Evolutionary conservation across 768 basidiomycete species (phyloP), one percentile per base, ranked within the genome.

Genomic region (Rhizopogon vinicolor): DNA sequence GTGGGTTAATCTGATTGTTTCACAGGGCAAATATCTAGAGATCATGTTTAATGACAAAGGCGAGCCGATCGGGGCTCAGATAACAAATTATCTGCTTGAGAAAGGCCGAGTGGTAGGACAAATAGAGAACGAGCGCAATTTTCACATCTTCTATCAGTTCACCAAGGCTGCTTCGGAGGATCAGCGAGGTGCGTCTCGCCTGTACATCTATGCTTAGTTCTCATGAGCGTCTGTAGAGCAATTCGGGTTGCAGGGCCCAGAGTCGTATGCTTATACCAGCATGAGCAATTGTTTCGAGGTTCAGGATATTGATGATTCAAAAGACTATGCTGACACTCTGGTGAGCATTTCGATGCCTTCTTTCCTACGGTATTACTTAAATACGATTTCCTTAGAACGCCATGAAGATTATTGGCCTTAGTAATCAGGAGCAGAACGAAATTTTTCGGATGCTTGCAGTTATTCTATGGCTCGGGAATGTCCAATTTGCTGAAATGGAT

Each of bases 91-190:
- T 67, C 81, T 99, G 9, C 75, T 99, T 57, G 97, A 99, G 74
- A 99, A 99, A 73, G 91, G 93, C 19, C 85, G 94, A 57, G 93
- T 98, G 12, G 95, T 98, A 10, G 94, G 95, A 35, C 97, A 99
- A 67, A 91, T 98, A 53, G 88, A 92, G 68, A 89, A 91, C 61
- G 97, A 99, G 72, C 85, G 97, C 58, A 91, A 97, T 70, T 98
- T 98, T 72, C 97, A 99, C 66, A 95, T 99, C 58, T 98, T 99
- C 78, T 99, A 98, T 71, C 97, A 99, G 68, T 97, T 98, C 71
- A 98, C 97, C 28, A 99, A 98, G 68, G 93, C 86, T 5, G 96
- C 97, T 4, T 85, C 89, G 7, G 79, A 86, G 45, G 91, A 87
- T 44, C 93, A 98, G 70, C 84, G 93, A 70, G 93, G 94, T 91